Evolutionary conservation across 371 early-diverging fungal species (phyloP), one percentile per base, ranked within the genome.

Genomic region (Blakeslea trispora): DNA sequence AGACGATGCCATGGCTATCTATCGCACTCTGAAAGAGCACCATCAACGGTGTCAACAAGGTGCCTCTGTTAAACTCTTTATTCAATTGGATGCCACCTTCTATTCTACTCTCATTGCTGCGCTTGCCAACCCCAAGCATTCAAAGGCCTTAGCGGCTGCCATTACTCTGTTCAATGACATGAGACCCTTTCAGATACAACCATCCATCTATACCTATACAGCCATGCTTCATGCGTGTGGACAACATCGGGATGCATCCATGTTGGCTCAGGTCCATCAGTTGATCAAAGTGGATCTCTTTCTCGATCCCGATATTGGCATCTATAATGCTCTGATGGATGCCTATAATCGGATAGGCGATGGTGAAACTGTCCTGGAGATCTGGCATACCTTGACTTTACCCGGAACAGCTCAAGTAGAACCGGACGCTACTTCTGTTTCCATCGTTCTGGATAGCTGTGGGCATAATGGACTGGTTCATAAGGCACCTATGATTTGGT

Each of bases 301-400:
- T 37, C 50, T 73, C 3, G 70, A 69, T 34, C 74, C 70, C 2
- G 74, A 73, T 48, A 69, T 60, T 21, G 62, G 57, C 0, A 61
- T 73, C 11, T 69, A 73, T 44, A 67, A 69, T 45, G 59, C 64
- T 0, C 39, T 73, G n/a, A 73, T 73, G 63, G 63, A 69, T 23
- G 74, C 70, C 17, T 73, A 69, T 35, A 64, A 64, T 53, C 49
- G 69, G 8, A 54, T 53, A 9, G 69, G 62, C 0, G 57, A 73
- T 21, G 61, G 63, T 19, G 51, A 61, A 14, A 44, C 55, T 5
- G 69, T 73, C 3, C 40, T 69, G 10, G 64, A 69, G 14, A 62
- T 73, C 7, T 73, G 74, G 74, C 64, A 73, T 18, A 57, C 70
- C 10, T 46, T 71, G 6, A 48, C 59, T 5, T 17, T 34, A 14